Percentiles rank a stretch among this genome's conserved stretches.
Evolutionary conservation across 2,329 filamentous ascomycete genomes (phyloP).

Genomic region (Peltaster fructicola): DNA sequence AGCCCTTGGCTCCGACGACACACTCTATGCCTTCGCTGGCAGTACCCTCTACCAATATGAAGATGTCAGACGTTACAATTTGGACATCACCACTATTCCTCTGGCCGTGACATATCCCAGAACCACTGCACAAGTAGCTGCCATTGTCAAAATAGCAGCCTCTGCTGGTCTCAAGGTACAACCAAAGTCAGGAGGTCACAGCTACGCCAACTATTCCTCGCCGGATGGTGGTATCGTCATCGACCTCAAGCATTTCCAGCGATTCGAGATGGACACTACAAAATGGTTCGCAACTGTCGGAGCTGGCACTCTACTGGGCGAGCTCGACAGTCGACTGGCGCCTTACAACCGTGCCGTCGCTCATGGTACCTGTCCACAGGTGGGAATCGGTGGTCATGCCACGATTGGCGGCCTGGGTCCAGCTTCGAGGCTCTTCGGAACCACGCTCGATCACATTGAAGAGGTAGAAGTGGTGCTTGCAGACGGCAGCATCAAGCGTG

Average conservation of each 20-base stretch:
- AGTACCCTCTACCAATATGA: slow-evolving; percentile 1
- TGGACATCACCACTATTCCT: background rate
- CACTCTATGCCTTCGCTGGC: background rate
- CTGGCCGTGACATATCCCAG: slow-evolving; percentile 1
- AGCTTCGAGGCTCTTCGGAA: slow-evolving; percentile 36
- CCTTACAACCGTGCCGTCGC: background rate
- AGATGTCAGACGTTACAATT: background rate
- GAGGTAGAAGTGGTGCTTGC: slow-evolving; percentile 24
- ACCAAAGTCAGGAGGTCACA: slow-evolving; percentile 1
- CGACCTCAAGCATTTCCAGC: background rate
- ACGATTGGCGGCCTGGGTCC: slow-evolving; percentile 20
- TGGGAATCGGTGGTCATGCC: too few relatives aligned
- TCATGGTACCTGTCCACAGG: slow-evolving; percentile 1
- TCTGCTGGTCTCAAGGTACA: background rate
- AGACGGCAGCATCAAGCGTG: slow-evolving; percentile 20
- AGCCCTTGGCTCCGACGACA: background rate
- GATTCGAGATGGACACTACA: background rate
- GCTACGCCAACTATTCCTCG: slow-evolving; percentile 1
- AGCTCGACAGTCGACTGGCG: background rate
- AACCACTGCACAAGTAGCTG: background rate
- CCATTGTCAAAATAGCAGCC: background rate
- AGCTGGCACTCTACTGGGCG: background rate
- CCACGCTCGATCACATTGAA: slow-evolving; percentile 34
- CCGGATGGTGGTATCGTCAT: background rate
- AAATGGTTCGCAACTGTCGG: background rate